phyloP scores from a whole-genome alignment of 441 rosid genomes.

The Euphorbia celastroides region DNA sequence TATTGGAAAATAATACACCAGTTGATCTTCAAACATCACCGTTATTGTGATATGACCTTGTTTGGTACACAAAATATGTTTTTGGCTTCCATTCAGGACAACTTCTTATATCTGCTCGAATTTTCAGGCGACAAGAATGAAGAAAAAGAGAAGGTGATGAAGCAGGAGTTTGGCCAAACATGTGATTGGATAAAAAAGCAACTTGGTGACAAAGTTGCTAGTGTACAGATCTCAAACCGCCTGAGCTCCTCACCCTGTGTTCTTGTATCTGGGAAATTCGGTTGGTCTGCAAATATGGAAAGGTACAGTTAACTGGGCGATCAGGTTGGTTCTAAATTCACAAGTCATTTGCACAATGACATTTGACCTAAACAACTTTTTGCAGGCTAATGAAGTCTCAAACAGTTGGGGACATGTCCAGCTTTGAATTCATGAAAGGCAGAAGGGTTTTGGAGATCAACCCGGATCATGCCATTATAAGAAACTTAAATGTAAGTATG shows the following conservation, averaged over 20 bases:
- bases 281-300: slow-evolving; percentile 99
- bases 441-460: slow-evolving; percentile 95
- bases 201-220: slow-evolving; percentile 83
- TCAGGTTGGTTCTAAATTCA: neutral
- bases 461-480: slow-evolving; percentile 75
- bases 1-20: neutral
- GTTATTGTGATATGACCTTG: neutral
- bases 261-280: slow-evolving; percentile 86
- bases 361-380: slow-evolving; percentile 11
- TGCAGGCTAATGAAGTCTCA: slow-evolving; percentile 88
- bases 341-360: neutral
- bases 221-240: slow-evolving; percentile 81
- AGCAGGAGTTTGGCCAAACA: slow-evolving; percentile 82
- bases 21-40: neutral
- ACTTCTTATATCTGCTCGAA: slow-evolving; percentile 7
- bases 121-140: slow-evolving; percentile 79
- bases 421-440: slow-evolving; percentile 86
- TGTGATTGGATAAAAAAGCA: slow-evolving; percentile 94
- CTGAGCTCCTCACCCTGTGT: slow-evolving; percentile 95
- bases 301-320: slow-evolving; percentile 37
- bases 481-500: slow-evolving; percentile 50
- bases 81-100: neutral
- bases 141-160: slow-evolving; percentile 69
- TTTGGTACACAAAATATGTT: neutral
- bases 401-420: slow-evolving; percentile 65